phyloP scores from a whole-genome alignment of 164 flowering plant species.

The Vitis rupestris region DNA sequence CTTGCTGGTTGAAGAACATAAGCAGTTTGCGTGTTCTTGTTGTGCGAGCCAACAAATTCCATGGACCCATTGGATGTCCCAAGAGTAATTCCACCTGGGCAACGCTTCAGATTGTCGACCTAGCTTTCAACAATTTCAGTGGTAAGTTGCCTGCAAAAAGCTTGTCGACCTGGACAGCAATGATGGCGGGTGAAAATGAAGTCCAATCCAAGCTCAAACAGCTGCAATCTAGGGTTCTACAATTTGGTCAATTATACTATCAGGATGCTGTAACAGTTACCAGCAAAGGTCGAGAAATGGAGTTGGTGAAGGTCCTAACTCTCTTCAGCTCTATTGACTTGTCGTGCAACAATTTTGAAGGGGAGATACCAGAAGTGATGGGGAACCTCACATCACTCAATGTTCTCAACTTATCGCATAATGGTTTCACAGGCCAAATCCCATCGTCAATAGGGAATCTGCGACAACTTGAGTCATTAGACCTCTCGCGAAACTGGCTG shows the following conservation, averaged over 20 bases:
- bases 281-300: background rate
- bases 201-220: too few species aligned
- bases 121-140: constrained; percentile 12
- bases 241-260: too few species aligned
- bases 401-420: constrained; percentile 17
- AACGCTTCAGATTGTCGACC: constrained; percentile 19
- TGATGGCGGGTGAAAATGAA: too few species aligned
- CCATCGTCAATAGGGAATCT: constrained; percentile 13
- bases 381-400: constrained; percentile 13
- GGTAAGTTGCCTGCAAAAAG: background rate
- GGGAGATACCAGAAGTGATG: constrained; percentile 13
- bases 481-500: constrained; percentile 15
- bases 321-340: constrained; percentile 20
- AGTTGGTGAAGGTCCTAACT: constrained; percentile 14
- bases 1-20: constrained; percentile 14
- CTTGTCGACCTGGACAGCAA: too few species aligned
- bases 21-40: constrained; percentile 15
- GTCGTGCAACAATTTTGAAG: constrained; percentile 16
- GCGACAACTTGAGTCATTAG: constrained; percentile 18
- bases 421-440: background rate
- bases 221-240: too few species aligned
- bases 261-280: too few species aligned
- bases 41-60: constrained; percentile 14
- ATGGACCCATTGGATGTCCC: constrained; percentile 8
- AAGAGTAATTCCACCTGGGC: background rate